Evolutionary conservation across 768 basidiomycete species (phyloP), one percentile per base, ranked within the genome.

Genomic region (Sarcomyxa edulis): DNA sequence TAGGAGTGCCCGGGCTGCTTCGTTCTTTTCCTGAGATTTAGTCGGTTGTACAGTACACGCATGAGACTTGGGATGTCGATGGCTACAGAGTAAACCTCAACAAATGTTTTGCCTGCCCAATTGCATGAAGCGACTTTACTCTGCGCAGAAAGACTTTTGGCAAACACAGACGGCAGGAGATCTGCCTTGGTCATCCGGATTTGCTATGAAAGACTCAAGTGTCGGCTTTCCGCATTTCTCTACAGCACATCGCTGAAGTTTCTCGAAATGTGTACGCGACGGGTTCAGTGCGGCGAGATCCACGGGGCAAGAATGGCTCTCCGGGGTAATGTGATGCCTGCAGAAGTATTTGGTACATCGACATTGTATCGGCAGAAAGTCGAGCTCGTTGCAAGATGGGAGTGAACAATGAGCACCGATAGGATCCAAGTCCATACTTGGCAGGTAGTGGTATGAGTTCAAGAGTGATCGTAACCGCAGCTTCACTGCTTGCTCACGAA

Each of bases 351-450:
- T 54, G 31, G 65, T 51, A 60, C 89, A 91, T 20, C 50, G 49
- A 52, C 89, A 92, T 35, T 60, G 57, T 42, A 86, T 78, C n/a
- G 89, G 89, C 0, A 92, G 69, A 44, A 90, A 84, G 60, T 90
- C 87, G 47, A 81, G 62, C 24, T 66, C 47, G 37, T 71, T 67
- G 66, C 88, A 91, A 11, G 68, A 59, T 7, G 65, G 35, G 34
- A 74, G 45, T n/a, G 80, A 62, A 54, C 88, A 92, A 47, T 75
- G 78, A 31, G 70, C 64, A 39, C 88, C 88, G 43, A 87, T 62
- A n/a, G n/a, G n/a, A n/a, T n/a, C n/a, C n/a, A n/a, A n/a, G n/a
- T n/a, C n/a, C n/a, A n/a, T n/a, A n/a, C n/a, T n/a, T n/a, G n/a
- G 16, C 66, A 58, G 26, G 72, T 60, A 35, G 83, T 29, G 26